These are phyloP conservation scores for Mortierella sp. DNA, from an alignment of 371 early-diverging fungal genomes.

Conservation along the genomic window DNA sequence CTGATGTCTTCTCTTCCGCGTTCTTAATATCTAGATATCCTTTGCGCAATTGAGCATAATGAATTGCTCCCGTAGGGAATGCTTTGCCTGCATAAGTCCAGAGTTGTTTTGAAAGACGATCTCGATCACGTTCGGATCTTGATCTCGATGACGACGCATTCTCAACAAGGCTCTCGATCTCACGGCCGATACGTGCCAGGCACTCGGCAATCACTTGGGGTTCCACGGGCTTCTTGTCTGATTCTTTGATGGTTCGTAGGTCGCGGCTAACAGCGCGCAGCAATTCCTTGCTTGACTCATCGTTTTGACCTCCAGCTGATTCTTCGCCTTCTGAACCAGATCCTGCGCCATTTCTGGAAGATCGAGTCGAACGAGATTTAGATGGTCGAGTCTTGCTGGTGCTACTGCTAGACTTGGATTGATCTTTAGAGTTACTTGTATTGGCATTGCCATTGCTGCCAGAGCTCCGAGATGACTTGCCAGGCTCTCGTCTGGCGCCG, in stretches of 20 bases:
- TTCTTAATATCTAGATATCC: conserved; percentile 51
- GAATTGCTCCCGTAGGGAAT: conserved; percentile 53
- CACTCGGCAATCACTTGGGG: conserved; percentile 54
- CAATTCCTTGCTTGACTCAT: conserved; percentile 46
- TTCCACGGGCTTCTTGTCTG: conserved; percentile 50
- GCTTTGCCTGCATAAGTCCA: conserved; percentile 55
- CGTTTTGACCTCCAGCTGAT: conserved; percentile 22
- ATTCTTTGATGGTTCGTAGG: conserved; percentile 48
- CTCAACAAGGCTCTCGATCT: conserved; percentile 47
- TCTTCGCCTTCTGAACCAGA: conserved; percentile 35
- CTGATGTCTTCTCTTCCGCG: conserved; percentile 29
- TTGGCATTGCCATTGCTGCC: conserved; percentile 10
- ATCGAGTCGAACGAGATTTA: conserved; percentile 18
- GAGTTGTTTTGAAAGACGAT: conserved; percentile 48
- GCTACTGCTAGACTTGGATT: conserved; percentile 8
- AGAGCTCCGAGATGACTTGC: conserved; percentile 21
- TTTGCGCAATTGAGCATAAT: conserved; percentile 47
- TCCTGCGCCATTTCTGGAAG: conserved; percentile 19
- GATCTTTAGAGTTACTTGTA: conserved; percentile 13
- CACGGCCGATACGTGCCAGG: conserved; percentile 45
- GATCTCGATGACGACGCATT: conserved; percentile 26
- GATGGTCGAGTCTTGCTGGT: conserved; percentile 28
- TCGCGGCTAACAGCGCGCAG: conserved; percentile 45
- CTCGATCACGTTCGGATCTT: conserved; percentile 44
- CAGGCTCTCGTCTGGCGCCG: conserved; percentile 38